Conservation (phyloP, 768 basidiomycete genomes). For the Nevesoporus exiguus region DNA sequence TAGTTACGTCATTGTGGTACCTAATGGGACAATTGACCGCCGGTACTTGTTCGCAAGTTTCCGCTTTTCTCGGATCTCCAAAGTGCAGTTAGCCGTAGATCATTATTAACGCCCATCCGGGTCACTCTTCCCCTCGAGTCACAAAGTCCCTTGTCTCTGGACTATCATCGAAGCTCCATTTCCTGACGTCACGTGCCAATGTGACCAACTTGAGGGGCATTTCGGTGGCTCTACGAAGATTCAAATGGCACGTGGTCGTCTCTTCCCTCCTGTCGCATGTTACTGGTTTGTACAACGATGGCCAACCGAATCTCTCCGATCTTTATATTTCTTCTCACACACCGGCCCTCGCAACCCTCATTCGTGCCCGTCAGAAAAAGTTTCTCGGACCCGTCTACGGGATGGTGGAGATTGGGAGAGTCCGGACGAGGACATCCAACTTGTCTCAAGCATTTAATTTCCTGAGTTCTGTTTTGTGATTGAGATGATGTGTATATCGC, state of each 20-base stretch:
- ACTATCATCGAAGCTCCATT: neutral
- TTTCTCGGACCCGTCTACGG: neutral
- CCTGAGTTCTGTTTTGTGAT: neutral
- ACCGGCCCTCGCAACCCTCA: neutral
- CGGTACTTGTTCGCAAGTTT: neutral
- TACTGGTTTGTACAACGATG: neutral
- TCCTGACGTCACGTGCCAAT: neutral
- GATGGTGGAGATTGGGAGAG: neutral
- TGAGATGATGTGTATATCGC: neutral
- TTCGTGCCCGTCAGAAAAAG: neutral
- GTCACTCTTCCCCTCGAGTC: neutral
- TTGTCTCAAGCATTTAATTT: neutral
- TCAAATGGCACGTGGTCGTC: neutral
- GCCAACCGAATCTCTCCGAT: neutral
- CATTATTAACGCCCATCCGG: neutral
- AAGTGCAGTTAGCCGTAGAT: neutral
- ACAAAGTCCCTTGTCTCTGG: neutral
- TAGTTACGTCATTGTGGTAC: too few species aligned
- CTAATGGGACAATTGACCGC: too few species aligned
- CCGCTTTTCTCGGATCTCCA: neutral
- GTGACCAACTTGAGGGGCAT: neutral
- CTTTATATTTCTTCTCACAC: neutral
- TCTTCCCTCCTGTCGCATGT: neutral
- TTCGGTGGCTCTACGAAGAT: neutral
- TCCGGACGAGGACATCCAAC: neutral